These are phyloP conservation scores for Trichoderma citrinoviride DNA, from an alignment of 2,329 filamentous ascomycete genomes.

Conservation along the genomic window DNA sequence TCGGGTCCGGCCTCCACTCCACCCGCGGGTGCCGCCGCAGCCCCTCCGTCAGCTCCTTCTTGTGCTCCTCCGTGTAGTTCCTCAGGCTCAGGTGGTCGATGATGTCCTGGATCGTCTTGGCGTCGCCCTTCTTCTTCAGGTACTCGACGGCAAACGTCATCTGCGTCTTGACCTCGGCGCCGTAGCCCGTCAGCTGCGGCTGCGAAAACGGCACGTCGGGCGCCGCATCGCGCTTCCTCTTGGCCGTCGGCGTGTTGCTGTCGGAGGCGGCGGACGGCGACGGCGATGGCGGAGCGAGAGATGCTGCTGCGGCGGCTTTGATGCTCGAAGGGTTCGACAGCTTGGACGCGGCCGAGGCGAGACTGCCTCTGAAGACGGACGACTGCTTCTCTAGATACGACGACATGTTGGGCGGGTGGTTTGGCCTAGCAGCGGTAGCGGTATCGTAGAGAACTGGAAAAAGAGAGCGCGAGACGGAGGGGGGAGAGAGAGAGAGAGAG, in stretches of 20 bases:
- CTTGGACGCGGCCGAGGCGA: constrained; percentile 63
- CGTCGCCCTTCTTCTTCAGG: constrained; percentile 67
- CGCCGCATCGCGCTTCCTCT: constrained; percentile 56
- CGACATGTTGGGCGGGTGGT: constrained; percentile 51
- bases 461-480: neutral
- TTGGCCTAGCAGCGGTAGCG: neutral
- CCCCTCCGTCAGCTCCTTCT: constrained; percentile 64
- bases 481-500: neutral
- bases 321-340: constrained; percentile 53
- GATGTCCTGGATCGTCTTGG: constrained; percentile 72
- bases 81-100: constrained; percentile 76
- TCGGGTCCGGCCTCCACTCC: constrained; percentile 53
- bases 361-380: constrained; percentile 59
- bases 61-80: constrained; percentile 57
- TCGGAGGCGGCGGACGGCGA: constrained; percentile 59
- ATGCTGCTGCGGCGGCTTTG: constrained; percentile 32
- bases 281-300: constrained; percentile 59
- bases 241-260: constrained; percentile 61
- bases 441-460: constrained; percentile 3
- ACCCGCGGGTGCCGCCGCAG: constrained; percentile 64
- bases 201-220: constrained; percentile 67
- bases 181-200: constrained; percentile 71
- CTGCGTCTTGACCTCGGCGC: constrained; percentile 79
- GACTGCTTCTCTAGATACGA: constrained; percentile 64
- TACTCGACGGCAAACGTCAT: constrained; percentile 84